A percentile compares a stretch with the other conserved stretches of the same genome.
Evolutionary conservation across 2,329 filamentous ascomycete genomes (phyloP).

Genomic region (Xylaria sp.): DNA sequence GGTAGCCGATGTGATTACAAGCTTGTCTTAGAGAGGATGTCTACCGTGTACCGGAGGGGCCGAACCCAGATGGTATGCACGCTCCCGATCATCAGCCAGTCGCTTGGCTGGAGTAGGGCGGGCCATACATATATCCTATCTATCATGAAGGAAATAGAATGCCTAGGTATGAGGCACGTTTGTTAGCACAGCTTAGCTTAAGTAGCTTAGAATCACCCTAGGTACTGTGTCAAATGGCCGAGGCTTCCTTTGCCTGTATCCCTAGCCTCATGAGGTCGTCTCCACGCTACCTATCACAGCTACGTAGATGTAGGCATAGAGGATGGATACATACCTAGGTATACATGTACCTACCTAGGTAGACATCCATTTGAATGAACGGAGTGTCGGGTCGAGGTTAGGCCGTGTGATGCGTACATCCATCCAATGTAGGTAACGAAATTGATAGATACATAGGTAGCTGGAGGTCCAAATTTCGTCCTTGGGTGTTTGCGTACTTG

Average conservation of each 20-base stretch:
- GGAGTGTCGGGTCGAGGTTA: not conserved
- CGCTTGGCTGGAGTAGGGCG: not conserved
- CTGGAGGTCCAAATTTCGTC: no score
- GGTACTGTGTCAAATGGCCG: no score
- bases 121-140: not conserved
- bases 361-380: no score
- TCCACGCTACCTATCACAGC: not conserved
- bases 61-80: not conserved
- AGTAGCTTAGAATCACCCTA: no score
- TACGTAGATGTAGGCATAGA: not conserved
- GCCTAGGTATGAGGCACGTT: not conserved
- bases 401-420: not conserved
- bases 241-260: not conserved
- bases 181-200: not conserved
- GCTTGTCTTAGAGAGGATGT: slow-evolving; percentile 13
- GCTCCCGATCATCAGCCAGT: not conserved
- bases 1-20: slow-evolving; percentile 17
- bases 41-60: slow-evolving; percentile 12
- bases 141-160: not conserved
- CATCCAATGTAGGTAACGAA: not conserved
- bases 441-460: not conserved
- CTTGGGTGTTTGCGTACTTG: not conserved
- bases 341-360: no score
- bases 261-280: no score
- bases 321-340: no score